Evolutionary conservation across 441 rosid species (phyloP).

Genomic region (Erodium trifolium): DNA sequence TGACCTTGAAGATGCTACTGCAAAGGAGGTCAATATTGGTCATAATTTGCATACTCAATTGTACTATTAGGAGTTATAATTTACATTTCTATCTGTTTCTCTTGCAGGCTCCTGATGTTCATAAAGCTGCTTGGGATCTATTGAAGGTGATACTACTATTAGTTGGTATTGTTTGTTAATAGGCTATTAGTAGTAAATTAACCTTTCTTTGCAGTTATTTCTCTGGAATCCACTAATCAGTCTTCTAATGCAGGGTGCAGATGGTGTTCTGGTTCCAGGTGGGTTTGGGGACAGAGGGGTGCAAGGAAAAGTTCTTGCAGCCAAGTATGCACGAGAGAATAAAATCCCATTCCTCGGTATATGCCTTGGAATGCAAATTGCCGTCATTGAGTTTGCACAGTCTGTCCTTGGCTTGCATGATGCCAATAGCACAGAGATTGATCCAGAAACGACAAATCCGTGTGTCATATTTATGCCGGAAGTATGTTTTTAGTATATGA

Average conservation of each 20-base stretch:
- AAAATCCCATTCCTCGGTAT: conserved; percentile 85
- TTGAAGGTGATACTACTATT: conserved; percentile 34
- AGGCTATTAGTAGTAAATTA: background rate
- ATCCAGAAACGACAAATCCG: conserved; percentile 58
- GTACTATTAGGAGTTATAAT: background rate
- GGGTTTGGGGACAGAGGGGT: conserved; percentile 98
- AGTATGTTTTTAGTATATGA: conserved; percentile 27
- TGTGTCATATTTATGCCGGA: conserved; percentile 94
- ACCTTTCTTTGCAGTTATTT: background rate
- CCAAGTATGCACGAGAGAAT: conserved; percentile 77
- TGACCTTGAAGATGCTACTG: conserved; percentile 19
- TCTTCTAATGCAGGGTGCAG: conserved; percentile 52
- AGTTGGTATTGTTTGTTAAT: background rate
- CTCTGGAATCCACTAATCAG: conserved; percentile 13
- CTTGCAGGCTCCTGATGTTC: conserved; percentile 48
- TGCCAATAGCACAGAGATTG: conserved; percentile 90
- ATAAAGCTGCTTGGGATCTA: conserved; percentile 51
- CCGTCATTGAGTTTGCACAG: conserved; percentile 82
- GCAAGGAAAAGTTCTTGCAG: conserved; percentile 83
- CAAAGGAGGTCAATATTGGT: conserved; percentile 17
- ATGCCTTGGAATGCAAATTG: conserved; percentile 95
- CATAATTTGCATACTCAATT: conserved; percentile 8
- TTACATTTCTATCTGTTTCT: conserved; percentile 13
- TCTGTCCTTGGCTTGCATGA: conserved; percentile 56
- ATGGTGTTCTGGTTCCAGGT: conserved; percentile 94